These are phyloP conservation scores for Rhodotorula diobovata DNA, from an alignment of 768 basidiomycete species.

Conservation along the genomic window DNA sequence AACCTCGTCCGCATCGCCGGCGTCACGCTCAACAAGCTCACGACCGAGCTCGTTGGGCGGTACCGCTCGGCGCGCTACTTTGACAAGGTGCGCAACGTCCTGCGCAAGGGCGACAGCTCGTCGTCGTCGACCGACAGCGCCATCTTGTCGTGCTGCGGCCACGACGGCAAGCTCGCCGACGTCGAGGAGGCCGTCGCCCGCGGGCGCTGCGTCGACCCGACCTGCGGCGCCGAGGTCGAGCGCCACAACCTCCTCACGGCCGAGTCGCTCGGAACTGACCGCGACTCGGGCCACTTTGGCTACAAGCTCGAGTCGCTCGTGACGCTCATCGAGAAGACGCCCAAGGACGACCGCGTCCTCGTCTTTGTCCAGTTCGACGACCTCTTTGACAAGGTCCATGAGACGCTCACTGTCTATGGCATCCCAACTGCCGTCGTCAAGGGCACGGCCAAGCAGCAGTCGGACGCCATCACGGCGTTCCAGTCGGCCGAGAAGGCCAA, in stretches of 20 bases:
- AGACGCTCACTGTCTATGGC: constrained; percentile 67
- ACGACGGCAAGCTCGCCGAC: constrained; percentile 73
- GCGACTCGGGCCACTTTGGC: constrained; percentile 45
- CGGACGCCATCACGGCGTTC: constrained; percentile 73
- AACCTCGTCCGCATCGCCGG: constrained; percentile 84
- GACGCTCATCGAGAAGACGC: constrained; percentile 75
- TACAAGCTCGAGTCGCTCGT: constrained; percentile 52
- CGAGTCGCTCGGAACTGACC: constrained; percentile 45
- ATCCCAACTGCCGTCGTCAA: constrained; percentile 59
- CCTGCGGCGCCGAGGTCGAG: constrained; percentile 60
- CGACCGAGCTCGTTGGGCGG: constrained; percentile 83
- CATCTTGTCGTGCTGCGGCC: constrained; percentile 86
- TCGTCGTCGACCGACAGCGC: constrained; percentile 48
- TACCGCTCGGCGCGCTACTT: constrained; percentile 88
- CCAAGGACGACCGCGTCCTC: constrained; percentile 72
- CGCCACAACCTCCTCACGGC: constrained; percentile 48
- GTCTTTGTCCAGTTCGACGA: constrained; percentile 96
- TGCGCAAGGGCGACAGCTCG: constrained; percentile 61
- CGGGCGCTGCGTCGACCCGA: neutral
- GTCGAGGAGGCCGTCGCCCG: constrained; percentile 67
- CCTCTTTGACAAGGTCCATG: constrained; percentile 82
- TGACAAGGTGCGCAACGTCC: constrained; percentile 80
- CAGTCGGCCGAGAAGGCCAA: constrained; percentile 67
- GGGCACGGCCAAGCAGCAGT: constrained; percentile 70
- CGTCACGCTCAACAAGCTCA: constrained; percentile 74